A percentile compares a stretch with the other conserved stretches of the same genome.
phyloP scores from a whole-genome alignment of 2,329 filamentous ascomycete genomes.

The Trichoderma arundinaceum region DNA sequence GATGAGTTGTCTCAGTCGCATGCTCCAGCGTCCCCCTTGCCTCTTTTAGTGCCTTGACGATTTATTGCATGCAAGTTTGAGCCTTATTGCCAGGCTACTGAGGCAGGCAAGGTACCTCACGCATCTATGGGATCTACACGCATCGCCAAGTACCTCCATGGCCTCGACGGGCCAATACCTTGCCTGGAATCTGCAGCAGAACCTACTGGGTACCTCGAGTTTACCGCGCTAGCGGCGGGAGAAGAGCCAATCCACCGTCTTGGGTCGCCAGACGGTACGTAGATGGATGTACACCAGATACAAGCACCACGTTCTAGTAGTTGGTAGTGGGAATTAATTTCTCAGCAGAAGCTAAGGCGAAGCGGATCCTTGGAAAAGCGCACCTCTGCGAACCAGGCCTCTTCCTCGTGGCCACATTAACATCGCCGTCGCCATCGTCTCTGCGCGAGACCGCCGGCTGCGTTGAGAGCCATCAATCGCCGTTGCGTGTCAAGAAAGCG shows the following conservation, averaged over 20 bases:
- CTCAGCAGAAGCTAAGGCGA: constrained; percentile 14
- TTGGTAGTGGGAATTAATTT: constrained; percentile 3
- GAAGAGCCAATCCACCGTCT: background rate
- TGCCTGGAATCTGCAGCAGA: background rate
- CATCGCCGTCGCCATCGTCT: constrained; percentile 34
- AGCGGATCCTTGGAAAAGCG: constrained; percentile 16
- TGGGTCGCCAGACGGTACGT: background rate
- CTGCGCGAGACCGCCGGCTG: background rate
- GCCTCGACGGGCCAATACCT: too few relatives aligned
- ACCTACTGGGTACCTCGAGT: too few relatives aligned
- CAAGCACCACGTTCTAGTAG: background rate
- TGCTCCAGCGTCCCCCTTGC: background rate
- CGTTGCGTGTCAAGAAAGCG: constrained; percentile 41
- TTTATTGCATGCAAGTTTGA: background rate
- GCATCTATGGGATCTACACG: background rate
- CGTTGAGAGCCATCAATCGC: constrained; percentile 1
- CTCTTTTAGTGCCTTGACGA: background rate
- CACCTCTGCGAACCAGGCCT: constrained; percentile 10
- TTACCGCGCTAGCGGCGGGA: constrained; percentile 11
- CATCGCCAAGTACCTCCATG: background rate
- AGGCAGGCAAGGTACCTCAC: background rate
- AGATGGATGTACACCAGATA: background rate
- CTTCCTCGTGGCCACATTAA: constrained; percentile 19
- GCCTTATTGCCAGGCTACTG: background rate
- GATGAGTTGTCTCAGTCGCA: constrained; percentile 13